phyloP scores from a whole-genome alignment of 1,139 yeast species.

The Blastobotrys ciferrii region DNA sequence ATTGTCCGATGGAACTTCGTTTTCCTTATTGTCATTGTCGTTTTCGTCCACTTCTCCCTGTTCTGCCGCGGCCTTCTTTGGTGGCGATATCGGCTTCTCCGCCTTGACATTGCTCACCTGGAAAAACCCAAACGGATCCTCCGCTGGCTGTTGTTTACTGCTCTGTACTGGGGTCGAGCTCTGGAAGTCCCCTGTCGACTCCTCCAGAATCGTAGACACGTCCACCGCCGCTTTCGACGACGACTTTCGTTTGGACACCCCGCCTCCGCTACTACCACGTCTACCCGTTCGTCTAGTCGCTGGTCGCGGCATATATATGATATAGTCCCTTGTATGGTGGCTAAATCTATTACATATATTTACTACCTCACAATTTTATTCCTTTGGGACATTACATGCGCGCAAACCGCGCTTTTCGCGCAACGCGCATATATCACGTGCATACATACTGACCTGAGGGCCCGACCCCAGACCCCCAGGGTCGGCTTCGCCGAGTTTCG shows the following conservation, averaged over 20 bases:
- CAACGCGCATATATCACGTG: not conserved
- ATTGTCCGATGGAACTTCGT: constrained; percentile 6
- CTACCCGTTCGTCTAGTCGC: constrained; percentile 10
- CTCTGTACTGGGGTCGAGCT: not conserved
- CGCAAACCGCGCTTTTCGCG: not conserved
- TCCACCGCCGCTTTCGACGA: not conserved
- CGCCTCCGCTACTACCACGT: not conserved
- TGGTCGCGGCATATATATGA: constrained; percentile 16
- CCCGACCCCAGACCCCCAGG: not conserved
- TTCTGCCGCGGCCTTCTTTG: constrained; percentile 1
- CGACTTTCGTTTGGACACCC: not conserved
- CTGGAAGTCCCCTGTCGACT: not conserved
- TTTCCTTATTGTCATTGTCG: constrained; percentile 8
- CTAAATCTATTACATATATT: not conserved
- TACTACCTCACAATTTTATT: not conserved
- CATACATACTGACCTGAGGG: too few species aligned
- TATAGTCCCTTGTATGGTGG: not conserved
- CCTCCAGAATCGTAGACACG: constrained; percentile 19
- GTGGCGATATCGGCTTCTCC: constrained; percentile 9
- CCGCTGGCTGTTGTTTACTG: not conserved
- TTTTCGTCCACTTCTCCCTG: too few species aligned
- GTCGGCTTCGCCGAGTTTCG: too few species aligned
- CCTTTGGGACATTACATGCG: too few species aligned
- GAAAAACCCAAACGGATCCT: constrained; percentile 10
- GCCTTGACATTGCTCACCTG: constrained; percentile 3